phyloP scores from a whole-genome alignment of 2,329 filamentous ascomycete genomes.

The Ceratocystis alfenasii region DNA sequence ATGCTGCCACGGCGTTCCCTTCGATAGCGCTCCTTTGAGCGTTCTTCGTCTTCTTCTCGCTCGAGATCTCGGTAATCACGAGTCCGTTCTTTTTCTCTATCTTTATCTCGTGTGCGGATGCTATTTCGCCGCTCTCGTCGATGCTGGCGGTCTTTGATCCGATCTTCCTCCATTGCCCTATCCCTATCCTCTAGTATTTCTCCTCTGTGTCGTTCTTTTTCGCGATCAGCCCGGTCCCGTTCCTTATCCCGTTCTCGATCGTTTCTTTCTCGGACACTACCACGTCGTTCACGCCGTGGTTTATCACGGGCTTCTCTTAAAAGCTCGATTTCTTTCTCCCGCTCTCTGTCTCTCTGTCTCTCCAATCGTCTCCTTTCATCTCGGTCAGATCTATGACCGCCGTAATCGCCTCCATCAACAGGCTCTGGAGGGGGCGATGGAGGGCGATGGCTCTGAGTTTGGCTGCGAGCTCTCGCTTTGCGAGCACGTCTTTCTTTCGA shows the following conservation, averaged over 20 bases:
- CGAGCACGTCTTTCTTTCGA: slow-evolving; percentile 20
- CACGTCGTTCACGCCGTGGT: slow-evolving; percentile 20
- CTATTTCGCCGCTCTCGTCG: slow-evolving; percentile 21
- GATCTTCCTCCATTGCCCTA: slow-evolving; percentile 16
- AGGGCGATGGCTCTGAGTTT: slow-evolving; percentile 15
- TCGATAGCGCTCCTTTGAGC: slow-evolving; percentile 17
- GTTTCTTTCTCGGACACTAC: slow-evolving; percentile 19
- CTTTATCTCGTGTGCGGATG: slow-evolving; percentile 20
- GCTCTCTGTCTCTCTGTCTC: slow-evolving; percentile 20
- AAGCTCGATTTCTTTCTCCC: slow-evolving; percentile 22
- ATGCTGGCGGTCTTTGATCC: slow-evolving; percentile 18
- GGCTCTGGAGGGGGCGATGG: slow-evolving; percentile 20
- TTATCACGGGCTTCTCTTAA: slow-evolving; percentile 21
- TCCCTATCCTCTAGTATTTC: slow-evolving; percentile 11
- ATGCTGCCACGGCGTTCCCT: slow-evolving; percentile 20
- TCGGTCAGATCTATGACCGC: slow-evolving; percentile 13
- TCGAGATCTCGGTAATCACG: slow-evolving; percentile 23
- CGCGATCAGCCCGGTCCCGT: slow-evolving; percentile 18
- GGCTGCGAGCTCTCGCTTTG: slow-evolving; percentile 18
- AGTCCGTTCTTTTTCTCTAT: slow-evolving; percentile 21
- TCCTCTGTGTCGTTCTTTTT: slow-evolving; percentile 11
- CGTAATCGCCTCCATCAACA: slow-evolving; percentile 8
- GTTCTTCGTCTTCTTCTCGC: slow-evolving; percentile 19
- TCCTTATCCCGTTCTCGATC: slow-evolving; percentile 22
- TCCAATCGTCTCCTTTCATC: slow-evolving; percentile 23